Conservation (phyloP, 768 basidiomycete genomes). For the Leccinum uliginosum region DNA sequence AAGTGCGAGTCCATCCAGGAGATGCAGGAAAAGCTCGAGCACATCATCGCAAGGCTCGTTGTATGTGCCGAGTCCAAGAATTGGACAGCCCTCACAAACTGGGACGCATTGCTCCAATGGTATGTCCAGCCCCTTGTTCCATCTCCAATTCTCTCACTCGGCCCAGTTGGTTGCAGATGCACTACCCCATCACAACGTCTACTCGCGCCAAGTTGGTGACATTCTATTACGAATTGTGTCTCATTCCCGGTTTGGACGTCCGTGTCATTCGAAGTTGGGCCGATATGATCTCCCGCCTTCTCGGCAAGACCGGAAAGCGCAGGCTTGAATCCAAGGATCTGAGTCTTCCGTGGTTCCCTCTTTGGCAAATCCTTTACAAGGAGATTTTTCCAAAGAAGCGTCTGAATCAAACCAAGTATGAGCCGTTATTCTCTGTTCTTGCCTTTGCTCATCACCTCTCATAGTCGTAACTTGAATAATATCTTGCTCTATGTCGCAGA, state of each 20-base stretch:
- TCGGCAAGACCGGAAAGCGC: constrained; percentile 63
- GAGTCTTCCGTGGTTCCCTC: constrained; percentile 65
- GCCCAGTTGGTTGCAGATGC: constrained; percentile 73
- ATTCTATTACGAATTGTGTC: constrained; percentile 75
- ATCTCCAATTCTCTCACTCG: constrained; percentile 5
- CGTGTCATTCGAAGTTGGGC: constrained; percentile 71
- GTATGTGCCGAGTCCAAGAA: constrained; percentile 72
- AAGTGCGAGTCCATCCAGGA: constrained; percentile 64
- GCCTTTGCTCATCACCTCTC: constrained; percentile 1
- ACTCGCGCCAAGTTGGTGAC: constrained; percentile 67
- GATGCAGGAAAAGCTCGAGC: constrained; percentile 67
- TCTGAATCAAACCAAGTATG: constrained; percentile 56
- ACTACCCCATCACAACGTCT: constrained; percentile 67
- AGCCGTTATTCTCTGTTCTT: constrained; percentile 1
- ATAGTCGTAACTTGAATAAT: constrained; percentile 62
- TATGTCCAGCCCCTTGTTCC: constrained; percentile 27
- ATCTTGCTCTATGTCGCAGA: constrained; percentile 73
- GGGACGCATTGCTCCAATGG: constrained; percentile 83
- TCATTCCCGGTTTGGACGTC: constrained; percentile 72
- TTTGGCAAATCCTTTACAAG: constrained; percentile 72
- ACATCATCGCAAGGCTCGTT: constrained; percentile 63
- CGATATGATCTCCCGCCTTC: constrained; percentile 69
- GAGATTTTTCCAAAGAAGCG: constrained; percentile 72
- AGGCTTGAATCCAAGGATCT: constrained; percentile 68
- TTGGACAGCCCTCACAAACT: constrained; percentile 68